These are phyloP conservation scores for Trametes meyenii DNA, from an alignment of 768 basidiomycete genomes.

Conservation along the genomic window DNA sequence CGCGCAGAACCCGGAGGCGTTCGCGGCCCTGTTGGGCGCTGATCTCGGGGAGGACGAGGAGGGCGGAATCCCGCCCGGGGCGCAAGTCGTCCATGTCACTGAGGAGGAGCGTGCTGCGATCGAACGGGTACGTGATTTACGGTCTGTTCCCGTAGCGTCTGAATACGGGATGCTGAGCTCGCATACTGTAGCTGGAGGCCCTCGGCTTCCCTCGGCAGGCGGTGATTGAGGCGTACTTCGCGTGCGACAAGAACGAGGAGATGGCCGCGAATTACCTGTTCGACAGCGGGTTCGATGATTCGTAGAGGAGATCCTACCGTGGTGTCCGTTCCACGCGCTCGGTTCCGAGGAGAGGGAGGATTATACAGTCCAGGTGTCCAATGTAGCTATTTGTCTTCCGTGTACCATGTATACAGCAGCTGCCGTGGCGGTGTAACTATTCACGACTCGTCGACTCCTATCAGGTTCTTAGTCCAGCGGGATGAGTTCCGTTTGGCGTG, in stretches of 20 bases:
- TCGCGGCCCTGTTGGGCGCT: conserved; percentile 65
- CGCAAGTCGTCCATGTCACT: conserved; percentile 76
- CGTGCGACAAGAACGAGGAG: conserved; percentile 97
- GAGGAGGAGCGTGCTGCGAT: conserved; percentile 89
- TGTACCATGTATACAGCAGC: conserved; percentile 18
- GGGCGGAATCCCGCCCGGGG: conserved; percentile 47
- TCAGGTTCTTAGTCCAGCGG: too few species aligned
- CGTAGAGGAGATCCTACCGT: conserved; percentile 1
- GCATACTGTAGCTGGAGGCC: conserved; percentile 64
- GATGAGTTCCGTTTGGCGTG: too few species aligned
- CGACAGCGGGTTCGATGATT: conserved; percentile 65
- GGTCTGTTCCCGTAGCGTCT: not conserved
- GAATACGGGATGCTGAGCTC: conserved; percentile 5
- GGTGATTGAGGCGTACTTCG: conserved; percentile 90
- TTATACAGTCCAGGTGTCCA: conserved; percentile 17
- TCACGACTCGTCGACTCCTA: not conserved
- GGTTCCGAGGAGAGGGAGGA: conserved; percentile 10
- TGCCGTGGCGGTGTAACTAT: conserved; percentile 4
- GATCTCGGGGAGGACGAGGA: conserved; percentile 44
- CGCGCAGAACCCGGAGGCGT: conserved; percentile 68
- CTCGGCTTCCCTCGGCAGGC: conserved; percentile 85
- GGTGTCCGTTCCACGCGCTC: not conserved
- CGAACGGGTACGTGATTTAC: conserved; percentile 63
- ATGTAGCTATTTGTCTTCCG: conserved; percentile 23
- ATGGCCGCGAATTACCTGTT: conserved; percentile 94